phyloP scores from a whole-genome alignment of 1,284 basidiomycete species.

The Schizopora paradoxa region DNA sequence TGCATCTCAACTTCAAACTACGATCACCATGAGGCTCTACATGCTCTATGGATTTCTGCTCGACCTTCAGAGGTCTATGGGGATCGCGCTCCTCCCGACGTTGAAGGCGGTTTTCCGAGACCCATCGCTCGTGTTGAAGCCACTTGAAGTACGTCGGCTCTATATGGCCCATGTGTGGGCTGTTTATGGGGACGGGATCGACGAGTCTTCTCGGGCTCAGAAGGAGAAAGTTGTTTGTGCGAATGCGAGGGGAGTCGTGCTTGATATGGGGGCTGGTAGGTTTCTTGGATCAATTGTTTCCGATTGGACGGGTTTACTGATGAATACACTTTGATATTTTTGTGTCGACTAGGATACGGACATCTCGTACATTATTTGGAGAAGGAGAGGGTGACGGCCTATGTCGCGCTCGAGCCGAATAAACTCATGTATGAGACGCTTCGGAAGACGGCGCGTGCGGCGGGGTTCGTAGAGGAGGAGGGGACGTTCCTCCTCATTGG shows the following conservation, averaged over 20 bases:
- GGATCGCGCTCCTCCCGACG: conserved; percentile 44
- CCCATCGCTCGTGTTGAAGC: conserved; percentile 44
- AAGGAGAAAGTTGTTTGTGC: conserved; percentile 49
- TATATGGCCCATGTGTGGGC: conserved; percentile 62
- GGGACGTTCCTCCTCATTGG: conserved; percentile 40
- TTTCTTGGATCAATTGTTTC: not conserved
- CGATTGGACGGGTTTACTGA: not conserved
- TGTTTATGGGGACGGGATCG: conserved; percentile 43
- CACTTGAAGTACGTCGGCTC: conserved; percentile 41
- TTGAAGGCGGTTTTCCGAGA: conserved; percentile 34
- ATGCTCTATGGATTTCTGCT: conserved; percentile 35
- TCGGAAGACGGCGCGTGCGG: conserved; percentile 38
- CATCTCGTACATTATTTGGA: conserved; percentile 59
- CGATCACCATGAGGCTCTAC: conserved; percentile 39
- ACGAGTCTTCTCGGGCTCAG: conserved; percentile 35
- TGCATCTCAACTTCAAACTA: not conserved
- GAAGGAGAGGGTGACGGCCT: conserved; percentile 46
- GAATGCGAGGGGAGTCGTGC: conserved; percentile 53
- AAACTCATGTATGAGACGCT: conserved; percentile 53
- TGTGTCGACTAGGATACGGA: conserved; percentile 54
- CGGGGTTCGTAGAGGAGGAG: conserved; percentile 49
- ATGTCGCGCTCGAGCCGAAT: conserved; percentile 69
- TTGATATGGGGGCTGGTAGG: conserved; percentile 67
- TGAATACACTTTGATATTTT: not conserved
- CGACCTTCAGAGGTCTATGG: conserved; percentile 37